Conservation (phyloP, 148 eudicot species). For the Rhododendron vialii region DNA sequence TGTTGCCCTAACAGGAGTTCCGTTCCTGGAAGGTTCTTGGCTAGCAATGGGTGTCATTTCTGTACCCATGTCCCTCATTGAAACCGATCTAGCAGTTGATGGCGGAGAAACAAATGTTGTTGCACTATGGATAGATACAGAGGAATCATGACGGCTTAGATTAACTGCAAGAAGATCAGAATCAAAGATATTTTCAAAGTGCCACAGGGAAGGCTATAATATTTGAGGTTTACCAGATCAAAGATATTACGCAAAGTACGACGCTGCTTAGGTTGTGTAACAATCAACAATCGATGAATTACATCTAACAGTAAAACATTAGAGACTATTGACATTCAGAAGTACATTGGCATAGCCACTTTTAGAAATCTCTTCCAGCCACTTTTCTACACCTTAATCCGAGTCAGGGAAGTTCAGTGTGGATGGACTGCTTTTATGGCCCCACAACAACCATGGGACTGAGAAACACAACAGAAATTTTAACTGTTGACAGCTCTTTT, state of each 20-base stretch:
- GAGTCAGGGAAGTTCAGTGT: neutral
- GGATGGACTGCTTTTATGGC: neutral
- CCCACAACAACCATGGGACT: neutral
- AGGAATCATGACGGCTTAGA: slow-evolving; percentile 43
- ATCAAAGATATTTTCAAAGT: slow-evolving; percentile 1
- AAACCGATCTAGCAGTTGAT: slow-evolving; percentile 63
- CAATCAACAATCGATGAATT: neutral
- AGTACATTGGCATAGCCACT: neutral
- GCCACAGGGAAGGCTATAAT: neutral
- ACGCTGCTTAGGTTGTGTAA: neutral
- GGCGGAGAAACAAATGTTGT: slow-evolving; percentile 41
- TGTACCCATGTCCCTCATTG: slow-evolving; percentile 84
- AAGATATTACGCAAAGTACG: neutral
- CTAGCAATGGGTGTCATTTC: slow-evolving; percentile 83
- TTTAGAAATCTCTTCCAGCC: neutral
- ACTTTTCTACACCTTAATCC: neutral
- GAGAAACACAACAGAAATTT: neutral
- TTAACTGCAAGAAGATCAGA: slow-evolving; percentile 38
- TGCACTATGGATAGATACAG: slow-evolving; percentile 29
- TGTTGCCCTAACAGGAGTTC: slow-evolving; percentile 73
- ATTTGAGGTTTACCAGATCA: neutral
- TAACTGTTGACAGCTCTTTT: neutral
- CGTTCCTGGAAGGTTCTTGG: slow-evolving; percentile 83
- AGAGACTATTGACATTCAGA: neutral
- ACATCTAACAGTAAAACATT: neutral